Percentiles rank a stretch among this genome's conserved stretches.
Evolutionary conservation across 179 eudicot species (phyloP).

Genomic region (Spergularia azorica): DNA sequence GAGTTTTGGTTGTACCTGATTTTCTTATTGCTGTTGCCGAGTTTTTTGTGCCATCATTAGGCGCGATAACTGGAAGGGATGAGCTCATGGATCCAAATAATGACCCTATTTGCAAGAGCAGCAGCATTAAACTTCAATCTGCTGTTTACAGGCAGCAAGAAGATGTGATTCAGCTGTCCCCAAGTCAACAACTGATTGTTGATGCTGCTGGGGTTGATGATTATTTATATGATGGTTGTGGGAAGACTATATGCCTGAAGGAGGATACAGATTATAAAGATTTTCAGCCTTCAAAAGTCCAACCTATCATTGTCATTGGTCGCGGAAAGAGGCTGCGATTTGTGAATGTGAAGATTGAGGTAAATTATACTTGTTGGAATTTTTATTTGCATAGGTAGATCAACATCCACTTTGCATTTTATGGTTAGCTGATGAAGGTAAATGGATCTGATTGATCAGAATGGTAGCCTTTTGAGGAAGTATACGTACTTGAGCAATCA

Average conservation of each 20-base stretch:
- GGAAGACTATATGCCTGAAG: constrained; percentile 63
- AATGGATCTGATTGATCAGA: constrained; percentile 46
- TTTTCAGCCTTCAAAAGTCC: constrained; percentile 42
- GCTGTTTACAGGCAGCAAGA: constrained; percentile 71
- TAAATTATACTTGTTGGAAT: constrained; percentile 21
- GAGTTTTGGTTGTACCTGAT: constrained; percentile 94
- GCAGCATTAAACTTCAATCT: constrained; percentile 58
- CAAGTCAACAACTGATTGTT: constrained; percentile 66
- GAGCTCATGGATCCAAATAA: constrained; percentile 92
- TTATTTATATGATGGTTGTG: constrained; percentile 92
- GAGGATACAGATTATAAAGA: constrained; percentile 55
- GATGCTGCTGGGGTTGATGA: constrained; percentile 76
- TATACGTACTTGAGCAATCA: constrained; percentile 83
- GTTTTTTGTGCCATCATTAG: constrained; percentile 90
- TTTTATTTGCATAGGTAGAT: too few relatives aligned
- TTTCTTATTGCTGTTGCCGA: constrained; percentile 93
- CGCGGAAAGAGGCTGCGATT: constrained; percentile 86
- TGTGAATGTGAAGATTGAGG: constrained; percentile 93
- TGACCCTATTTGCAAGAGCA: constrained; percentile 77
- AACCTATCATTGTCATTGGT: constrained; percentile 83
- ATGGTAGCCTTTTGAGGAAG: constrained; percentile 82
- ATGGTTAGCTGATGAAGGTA: not conserved
- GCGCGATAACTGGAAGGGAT: constrained; percentile 88
- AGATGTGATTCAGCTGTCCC: constrained; percentile 68
- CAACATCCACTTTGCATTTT: not conserved